Conservation (phyloP, 1,139 yeast genomes). For the Yamadazyma dushanensis region DNA sequence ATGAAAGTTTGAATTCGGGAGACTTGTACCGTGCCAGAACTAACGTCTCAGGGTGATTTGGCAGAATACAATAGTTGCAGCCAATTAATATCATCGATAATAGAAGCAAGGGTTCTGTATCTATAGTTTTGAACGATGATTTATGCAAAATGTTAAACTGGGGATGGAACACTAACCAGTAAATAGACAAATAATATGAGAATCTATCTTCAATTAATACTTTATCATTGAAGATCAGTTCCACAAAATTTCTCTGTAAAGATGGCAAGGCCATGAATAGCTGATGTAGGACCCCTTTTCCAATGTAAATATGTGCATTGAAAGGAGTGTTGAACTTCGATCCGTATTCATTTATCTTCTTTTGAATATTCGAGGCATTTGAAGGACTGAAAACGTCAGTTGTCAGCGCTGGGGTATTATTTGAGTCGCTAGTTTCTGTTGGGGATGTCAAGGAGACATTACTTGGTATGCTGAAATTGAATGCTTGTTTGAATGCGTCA, state of each 20-base stretch:
- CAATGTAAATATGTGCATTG: slow-evolving; percentile 31
- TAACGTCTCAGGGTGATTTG: slow-evolving; percentile 15
- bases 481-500: neutral
- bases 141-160: slow-evolving; percentile 63
- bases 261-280: slow-evolving; percentile 18
- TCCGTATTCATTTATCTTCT: slow-evolving; percentile 15
- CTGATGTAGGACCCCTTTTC: slow-evolving; percentile 18
- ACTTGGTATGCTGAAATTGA: slow-evolving; percentile 17
- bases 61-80: slow-evolving; percentile 34
- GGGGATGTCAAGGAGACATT: slow-evolving; percentile 37
- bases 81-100: slow-evolving; percentile 60
- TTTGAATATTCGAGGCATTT: slow-evolving; percentile 8
- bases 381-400: slow-evolving; percentile 18
- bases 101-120: slow-evolving; percentile 56
- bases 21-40: slow-evolving; percentile 20
- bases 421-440: slow-evolving; percentile 35
- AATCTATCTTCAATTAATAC: slow-evolving; percentile 30
- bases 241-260: slow-evolving; percentile 20
- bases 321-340: slow-evolving; percentile 22
- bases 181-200: slow-evolving; percentile 37
- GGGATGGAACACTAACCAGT: slow-evolving; percentile 63
- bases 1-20: slow-evolving; percentile 31
- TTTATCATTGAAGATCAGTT: slow-evolving; percentile 21
- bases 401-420: slow-evolving; percentile 23
- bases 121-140: slow-evolving; percentile 59